phyloP scores from a whole-genome alignment of 2,329 filamentous ascomycete genomes.

The Clonostachys rhizophaga region DNA sequence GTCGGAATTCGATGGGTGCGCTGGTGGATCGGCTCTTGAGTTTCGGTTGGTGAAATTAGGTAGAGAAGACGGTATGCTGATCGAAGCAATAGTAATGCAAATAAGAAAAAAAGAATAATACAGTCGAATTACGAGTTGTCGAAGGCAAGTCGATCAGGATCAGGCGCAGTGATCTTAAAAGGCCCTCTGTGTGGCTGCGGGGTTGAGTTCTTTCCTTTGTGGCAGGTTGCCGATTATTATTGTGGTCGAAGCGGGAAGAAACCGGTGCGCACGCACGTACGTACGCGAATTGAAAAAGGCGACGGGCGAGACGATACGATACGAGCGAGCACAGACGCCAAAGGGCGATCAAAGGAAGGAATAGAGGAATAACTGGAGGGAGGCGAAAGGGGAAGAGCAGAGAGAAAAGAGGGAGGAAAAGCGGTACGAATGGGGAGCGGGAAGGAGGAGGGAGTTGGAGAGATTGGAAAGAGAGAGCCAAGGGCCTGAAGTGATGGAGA shows the following conservation, averaged over 20 bases:
- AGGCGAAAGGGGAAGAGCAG: slow-evolving; percentile 2
- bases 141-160: no score
- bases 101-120: slow-evolving; percentile 2
- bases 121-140: slow-evolving; percentile 2
- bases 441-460: neutral
- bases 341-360: slow-evolving; percentile 5
- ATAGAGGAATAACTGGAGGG: slow-evolving; percentile 3
- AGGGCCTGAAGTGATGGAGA: neutral
- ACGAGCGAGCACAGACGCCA: slow-evolving; percentile 1
- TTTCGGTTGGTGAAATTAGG: neutral
- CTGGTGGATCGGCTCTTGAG: neutral
- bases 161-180: no score
- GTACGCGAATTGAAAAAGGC: neutral
- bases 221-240: neutral
- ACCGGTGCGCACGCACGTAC: neutral
- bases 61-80: slow-evolving; percentile 1
- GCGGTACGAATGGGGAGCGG: neutral
- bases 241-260: neutral
- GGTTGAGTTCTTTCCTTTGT: neutral
- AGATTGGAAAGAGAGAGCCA: slow-evolving; percentile 1
- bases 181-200: neutral
- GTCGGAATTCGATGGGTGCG: no score
- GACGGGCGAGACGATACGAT: neutral
- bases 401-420: slow-evolving; percentile 2
- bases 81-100: slow-evolving; percentile 1